Percentiles rank a stretch among this genome's conserved stretches.
phyloP scores from a whole-genome alignment of 2,329 filamentous ascomycete genomes.

The Ophiostoma tasmaniense region DNA sequence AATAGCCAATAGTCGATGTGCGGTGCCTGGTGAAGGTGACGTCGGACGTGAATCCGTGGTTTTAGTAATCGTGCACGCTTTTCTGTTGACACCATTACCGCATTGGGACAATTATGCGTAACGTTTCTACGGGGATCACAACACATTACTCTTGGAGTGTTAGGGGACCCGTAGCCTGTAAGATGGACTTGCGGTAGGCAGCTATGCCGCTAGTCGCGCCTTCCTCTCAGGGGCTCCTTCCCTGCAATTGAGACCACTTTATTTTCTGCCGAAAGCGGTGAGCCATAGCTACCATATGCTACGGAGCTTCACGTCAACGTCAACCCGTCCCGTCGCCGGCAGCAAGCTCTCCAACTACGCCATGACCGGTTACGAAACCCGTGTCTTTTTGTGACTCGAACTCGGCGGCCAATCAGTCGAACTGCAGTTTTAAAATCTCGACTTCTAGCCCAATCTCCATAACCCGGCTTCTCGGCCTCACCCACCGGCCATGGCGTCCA shows the following conservation, averaged over 20 bases:
- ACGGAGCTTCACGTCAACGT: slow-evolving; percentile 2
- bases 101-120: slow-evolving; percentile 19
- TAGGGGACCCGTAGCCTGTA: not conserved
- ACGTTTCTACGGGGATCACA: slow-evolving; percentile 23
- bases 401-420: not conserved
- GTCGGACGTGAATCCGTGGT: not conserved
- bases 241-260: not conserved
- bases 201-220: not conserved
- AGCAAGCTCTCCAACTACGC: not conserved
- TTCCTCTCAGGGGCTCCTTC: not conserved
- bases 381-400: not conserved
- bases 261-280: slow-evolving; percentile 17
- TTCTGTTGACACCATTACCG: slow-evolving; percentile 27
- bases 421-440: not conserved
- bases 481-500: slow-evolving; percentile 35
- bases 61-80: not conserved
- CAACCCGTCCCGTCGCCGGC: not conserved
- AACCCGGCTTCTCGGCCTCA: not conserved
- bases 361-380: not conserved
- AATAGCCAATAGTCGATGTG: not conserved
- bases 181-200: no score
- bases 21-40: not conserved
- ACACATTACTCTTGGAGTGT: not conserved
- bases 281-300: not conserved
- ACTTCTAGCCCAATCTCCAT: not conserved